Base-by-base conservation (phyloP, 768 basidiomycete species). In the Xerocomellus amylosporus region DNA sequence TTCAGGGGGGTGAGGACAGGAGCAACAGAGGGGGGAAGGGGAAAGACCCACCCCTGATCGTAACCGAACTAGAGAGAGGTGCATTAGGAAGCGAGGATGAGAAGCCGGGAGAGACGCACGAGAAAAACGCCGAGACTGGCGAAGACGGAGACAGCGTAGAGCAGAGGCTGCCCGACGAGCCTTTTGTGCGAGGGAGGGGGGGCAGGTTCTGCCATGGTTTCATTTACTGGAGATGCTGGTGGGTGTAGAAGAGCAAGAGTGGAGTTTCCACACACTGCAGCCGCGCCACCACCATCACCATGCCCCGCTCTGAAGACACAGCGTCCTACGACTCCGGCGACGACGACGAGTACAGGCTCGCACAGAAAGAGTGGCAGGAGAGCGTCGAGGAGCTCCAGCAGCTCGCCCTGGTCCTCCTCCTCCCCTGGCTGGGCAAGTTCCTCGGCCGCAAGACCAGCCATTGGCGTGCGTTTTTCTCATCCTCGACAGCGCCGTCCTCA, bases 311-410 rank as follows among this genome's bases (percentile, higher is more conserved):
- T 33, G 64, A 87, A 54, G 87, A 89, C 72, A 70, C 81, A 40
- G 56, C 53, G 19, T 84, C 81, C 33, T 83, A 81, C 67, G 84
- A 85, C 68, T 64, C 12, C 58, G 88, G 85, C 68, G 66, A 71
- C 36, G 85, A 86, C 58, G 88, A 89, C 54, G 90, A 93, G 63
- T 84, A 82, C 61, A 82, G 77, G 38, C 75, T 87, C 44, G 88
- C 90, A 3, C 89, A 94, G 71, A 80, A 88, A 67, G 94, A 97
- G 74, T 96, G 94, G 94, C 87, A 93, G 64, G 94, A 97, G 71
- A 90, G 88, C 64, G 65, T 96, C 46, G 74, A 85, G 56, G 93
- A 97, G 68, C 79, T 97, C 42, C 86, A 89, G 66, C 82, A 92
- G 67, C 81, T 96, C 19, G 72, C 90, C 49, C 81, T 88, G 36